Conservation (phyloP, 306 rosid species). For the Gastrolobium villosum region DNA sequence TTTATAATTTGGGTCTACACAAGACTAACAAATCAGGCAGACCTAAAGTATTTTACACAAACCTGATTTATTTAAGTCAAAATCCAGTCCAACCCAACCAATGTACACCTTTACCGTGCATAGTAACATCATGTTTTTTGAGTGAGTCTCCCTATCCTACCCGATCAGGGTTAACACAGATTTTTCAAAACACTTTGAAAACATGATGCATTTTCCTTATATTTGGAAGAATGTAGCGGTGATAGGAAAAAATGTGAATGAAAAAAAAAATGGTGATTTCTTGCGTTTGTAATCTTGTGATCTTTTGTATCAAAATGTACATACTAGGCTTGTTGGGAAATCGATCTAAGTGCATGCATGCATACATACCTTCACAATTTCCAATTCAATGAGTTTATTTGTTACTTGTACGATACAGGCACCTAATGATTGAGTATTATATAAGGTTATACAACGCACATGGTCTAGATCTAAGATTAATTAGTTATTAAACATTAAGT, state of each 20-base stretch:
- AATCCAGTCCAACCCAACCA: too few relatives aligned
- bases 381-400: neutral
- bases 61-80: too few relatives aligned
- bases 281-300: neutral
- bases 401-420: neutral
- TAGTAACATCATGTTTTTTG: too few relatives aligned
- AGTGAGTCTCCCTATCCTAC: too few relatives aligned
- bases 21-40: too few relatives aligned
- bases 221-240: neutral
- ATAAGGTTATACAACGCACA: constrained; percentile 28
- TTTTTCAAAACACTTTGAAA: neutral
- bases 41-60: too few relatives aligned
- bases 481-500: neutral
- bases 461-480: constrained; percentile 42
- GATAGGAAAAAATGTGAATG: neutral
- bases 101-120: too few relatives aligned
- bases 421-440: neutral
- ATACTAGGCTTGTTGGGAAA: neutral
- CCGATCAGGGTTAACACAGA: too few relatives aligned
- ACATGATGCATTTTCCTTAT: neutral
- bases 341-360: constrained; percentile 8
- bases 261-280: neutral
- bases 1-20: too few relatives aligned
- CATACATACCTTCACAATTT: neutral
- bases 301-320: neutral